Conservation (phyloP, 2,329 filamentous ascomycete species). For the Clarireedia hainanense region DNA sequence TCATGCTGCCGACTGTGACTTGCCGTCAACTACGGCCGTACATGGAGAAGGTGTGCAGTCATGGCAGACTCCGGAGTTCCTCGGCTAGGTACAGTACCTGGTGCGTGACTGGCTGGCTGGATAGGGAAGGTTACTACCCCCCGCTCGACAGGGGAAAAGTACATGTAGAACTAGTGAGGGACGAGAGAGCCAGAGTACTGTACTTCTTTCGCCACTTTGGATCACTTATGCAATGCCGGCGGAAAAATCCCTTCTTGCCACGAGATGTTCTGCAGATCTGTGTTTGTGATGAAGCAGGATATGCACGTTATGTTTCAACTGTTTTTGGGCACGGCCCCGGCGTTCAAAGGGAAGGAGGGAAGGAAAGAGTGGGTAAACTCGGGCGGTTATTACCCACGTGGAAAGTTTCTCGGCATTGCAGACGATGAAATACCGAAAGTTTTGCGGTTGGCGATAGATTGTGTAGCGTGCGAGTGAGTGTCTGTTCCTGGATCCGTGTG, state of each 20-base stretch:
- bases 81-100: background rate
- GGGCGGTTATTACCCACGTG: too few relatives aligned
- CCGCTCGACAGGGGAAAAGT: background rate
- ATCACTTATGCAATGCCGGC: background rate
- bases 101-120: background rate
- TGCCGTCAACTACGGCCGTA: too few relatives aligned
- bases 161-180: background rate
- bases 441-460: too few relatives aligned
- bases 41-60: background rate
- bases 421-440: too few relatives aligned
- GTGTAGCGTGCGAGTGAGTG: too few relatives aligned
- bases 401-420: too few relatives aligned
- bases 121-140: background rate
- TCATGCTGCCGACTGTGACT: background rate
- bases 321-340: too few relatives aligned
- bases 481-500: too few relatives aligned
- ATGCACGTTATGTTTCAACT: background rate
- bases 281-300: background rate
- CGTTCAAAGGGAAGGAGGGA: too few relatives aligned
- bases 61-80: background rate
- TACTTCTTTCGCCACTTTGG: background rate
- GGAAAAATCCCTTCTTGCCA: background rate
- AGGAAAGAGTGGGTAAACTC: too few relatives aligned
- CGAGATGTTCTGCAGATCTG: too few relatives aligned
- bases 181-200: too few relatives aligned